Evolutionary conservation across 202 grass and related monocot genomes (phyloP).

Genomic region (Cymbopogon flexuosus): DNA sequence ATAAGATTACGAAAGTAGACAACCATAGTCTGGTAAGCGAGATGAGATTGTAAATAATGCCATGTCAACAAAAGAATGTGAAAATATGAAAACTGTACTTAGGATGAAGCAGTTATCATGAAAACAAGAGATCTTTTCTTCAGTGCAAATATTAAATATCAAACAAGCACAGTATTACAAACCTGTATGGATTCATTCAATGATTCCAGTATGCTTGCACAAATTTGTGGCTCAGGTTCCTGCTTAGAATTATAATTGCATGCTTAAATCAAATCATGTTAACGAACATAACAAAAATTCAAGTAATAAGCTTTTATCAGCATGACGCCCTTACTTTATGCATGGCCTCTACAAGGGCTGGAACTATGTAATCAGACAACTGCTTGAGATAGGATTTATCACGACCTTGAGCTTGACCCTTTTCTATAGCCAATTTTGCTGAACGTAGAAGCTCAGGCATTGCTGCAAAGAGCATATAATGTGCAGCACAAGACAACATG

Average conservation of each 20-base stretch:
- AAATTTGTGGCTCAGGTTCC: constrained; percentile 82
- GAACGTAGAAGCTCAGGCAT: constrained; percentile 81
- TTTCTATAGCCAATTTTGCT: constrained; percentile 69
- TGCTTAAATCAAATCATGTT: constrained; percentile 31
- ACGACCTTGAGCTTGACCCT: constrained; percentile 59
- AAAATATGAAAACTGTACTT: constrained; percentile 7
- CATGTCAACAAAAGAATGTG: constrained; percentile 21
- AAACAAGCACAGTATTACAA: constrained; percentile 12
- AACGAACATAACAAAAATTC: constrained; percentile 21
- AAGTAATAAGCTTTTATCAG: constrained; percentile 7
- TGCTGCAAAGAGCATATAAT: constrained; percentile 41
- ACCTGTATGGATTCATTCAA: constrained; percentile 79
- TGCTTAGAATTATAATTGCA: constrained; percentile 35
- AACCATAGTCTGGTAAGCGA: neutral
- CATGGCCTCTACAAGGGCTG: constrained; percentile 68
- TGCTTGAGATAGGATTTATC: constrained; percentile 70
- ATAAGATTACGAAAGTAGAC: no score
- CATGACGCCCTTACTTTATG: constrained; percentile 57
- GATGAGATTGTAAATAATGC: neutral
- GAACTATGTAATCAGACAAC: constrained; percentile 83
- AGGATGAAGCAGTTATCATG: constrained; percentile 6
- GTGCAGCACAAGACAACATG: constrained; percentile 12
- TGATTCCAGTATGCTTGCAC: constrained; percentile 62
- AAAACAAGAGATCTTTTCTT: constrained; percentile 7
- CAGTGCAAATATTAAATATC: constrained; percentile 5